Conservation (phyloP, 345 rosid genomes). For the Passiflora organensis region DNA sequence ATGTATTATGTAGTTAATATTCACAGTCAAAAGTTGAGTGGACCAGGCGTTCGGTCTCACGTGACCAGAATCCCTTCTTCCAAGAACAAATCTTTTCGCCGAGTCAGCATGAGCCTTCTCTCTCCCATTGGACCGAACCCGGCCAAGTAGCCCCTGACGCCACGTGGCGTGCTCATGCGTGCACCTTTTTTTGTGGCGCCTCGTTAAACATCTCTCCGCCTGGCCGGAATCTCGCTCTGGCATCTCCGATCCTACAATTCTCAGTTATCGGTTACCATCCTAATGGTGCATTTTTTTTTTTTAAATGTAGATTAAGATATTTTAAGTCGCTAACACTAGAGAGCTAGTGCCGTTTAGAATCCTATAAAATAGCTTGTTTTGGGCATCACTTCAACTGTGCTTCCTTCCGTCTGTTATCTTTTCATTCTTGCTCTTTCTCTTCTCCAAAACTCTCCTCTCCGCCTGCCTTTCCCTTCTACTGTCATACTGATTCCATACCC, state of each 20-base stretch:
- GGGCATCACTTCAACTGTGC: conserved; percentile 6
- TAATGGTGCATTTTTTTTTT: not conserved
- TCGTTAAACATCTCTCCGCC: conserved; percentile 7
- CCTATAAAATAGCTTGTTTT: conserved; percentile 37
- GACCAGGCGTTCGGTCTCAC: conserved; percentile 30
- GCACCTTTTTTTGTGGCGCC: conserved; percentile 39
- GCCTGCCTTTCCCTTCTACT: not conserved
- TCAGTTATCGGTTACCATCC: too few species aligned
- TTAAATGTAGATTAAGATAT: too few species aligned
- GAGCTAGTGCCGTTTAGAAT: conserved; percentile 26
- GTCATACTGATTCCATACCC: not conserved
- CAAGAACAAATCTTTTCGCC: conserved; percentile 24
- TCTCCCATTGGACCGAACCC: conserved; percentile 11
- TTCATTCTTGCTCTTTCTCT: not conserved
- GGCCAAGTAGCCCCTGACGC: not conserved
- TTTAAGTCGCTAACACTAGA: too few species aligned
- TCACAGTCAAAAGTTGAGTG: conserved; percentile 36
- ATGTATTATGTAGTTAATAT: conserved; percentile 3
- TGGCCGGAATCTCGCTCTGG: not conserved
- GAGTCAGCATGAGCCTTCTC: conserved; percentile 24
- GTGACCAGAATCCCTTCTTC: conserved; percentile 39
- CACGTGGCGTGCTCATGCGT: conserved; percentile 20
- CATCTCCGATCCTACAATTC: too few species aligned
- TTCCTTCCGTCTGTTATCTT: conserved; percentile 3
- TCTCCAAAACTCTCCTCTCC: not conserved